phyloP scores from a whole-genome alignment of 1,284 basidiomycete species.

The Thelephora terrestris region DNA sequence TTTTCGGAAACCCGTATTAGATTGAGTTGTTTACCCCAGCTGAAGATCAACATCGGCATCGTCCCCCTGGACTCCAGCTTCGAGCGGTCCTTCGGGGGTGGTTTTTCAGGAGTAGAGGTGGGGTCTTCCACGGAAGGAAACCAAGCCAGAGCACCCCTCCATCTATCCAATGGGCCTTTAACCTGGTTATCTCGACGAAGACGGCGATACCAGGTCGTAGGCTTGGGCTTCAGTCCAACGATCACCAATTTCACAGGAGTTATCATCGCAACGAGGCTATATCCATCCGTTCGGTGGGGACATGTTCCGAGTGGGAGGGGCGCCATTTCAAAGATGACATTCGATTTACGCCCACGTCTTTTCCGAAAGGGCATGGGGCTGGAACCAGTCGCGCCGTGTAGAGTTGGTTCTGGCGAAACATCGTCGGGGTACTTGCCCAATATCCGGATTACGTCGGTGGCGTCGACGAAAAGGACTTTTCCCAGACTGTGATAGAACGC shows the following conservation, averaged over 20 bases:
- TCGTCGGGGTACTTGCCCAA: slow-evolving; percentile 83
- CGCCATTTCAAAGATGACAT: slow-evolving; percentile 67
- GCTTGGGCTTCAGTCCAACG: slow-evolving; percentile 85
- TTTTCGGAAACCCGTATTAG: slow-evolving; percentile 60
- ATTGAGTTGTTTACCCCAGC: slow-evolving; percentile 66
- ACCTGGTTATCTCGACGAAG: slow-evolving; percentile 47
- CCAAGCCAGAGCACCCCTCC: slow-evolving; percentile 68
- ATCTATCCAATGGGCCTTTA: slow-evolving; percentile 31
- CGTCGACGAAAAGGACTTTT: slow-evolving; percentile 92
- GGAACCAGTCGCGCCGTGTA: slow-evolving; percentile 5
- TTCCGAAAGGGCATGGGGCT: slow-evolving; percentile 18
- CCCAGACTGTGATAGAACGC: slow-evolving; percentile 96
- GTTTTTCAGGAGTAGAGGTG: slow-evolving; percentile 23
- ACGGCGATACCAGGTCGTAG: slow-evolving; percentile 88
- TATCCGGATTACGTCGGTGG: slow-evolving; percentile 89
- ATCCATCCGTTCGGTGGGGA: slow-evolving; percentile 73
- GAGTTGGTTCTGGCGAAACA: slow-evolving; percentile 15
- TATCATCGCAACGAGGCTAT: slow-evolving; percentile 79
- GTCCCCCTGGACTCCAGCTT: slow-evolving; percentile 8
- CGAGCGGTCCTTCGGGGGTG: neutral
- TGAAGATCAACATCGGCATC: slow-evolving; percentile 69
- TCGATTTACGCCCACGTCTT: slow-evolving; percentile 31
- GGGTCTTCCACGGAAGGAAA: slow-evolving; percentile 35
- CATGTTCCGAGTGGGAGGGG: slow-evolving; percentile 77
- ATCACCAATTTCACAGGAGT: slow-evolving; percentile 89